These are phyloP conservation scores for Lipomyces japonicus DNA, from an alignment of 805 yeast genomes.

Conservation along the genomic window DNA sequence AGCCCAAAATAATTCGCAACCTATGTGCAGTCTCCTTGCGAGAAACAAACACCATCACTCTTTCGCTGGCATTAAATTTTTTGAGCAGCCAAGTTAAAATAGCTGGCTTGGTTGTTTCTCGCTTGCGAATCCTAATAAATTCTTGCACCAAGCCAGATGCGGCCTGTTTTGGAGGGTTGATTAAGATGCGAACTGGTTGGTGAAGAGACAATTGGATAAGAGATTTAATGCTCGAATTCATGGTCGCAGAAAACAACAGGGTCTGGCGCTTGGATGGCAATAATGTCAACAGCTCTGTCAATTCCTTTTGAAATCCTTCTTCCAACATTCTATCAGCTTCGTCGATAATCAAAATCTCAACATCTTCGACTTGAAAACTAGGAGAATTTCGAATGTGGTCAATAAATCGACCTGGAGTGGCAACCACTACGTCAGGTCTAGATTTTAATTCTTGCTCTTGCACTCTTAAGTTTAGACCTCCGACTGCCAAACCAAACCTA, in stretches of 20 bases:
- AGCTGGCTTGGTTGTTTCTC: conserved; percentile 81
- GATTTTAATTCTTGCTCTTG: conserved; percentile 92
- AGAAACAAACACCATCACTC: conserved; percentile 87
- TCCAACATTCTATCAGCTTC: conserved; percentile 99
- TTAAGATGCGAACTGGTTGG: conserved; percentile 91
- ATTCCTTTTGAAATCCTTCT: conserved; percentile 95
- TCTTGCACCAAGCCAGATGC: conserved; percentile 89
- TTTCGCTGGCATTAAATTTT: conserved; percentile 61
- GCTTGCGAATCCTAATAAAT: conserved; percentile 82
- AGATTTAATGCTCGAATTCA: conserved; percentile 89
- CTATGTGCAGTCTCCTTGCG: conserved; percentile 89
- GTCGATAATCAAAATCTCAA: conserved; percentile 89
- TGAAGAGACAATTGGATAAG: conserved; percentile 82
- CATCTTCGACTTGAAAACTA: conserved; percentile 81
- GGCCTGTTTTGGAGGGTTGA: conserved; percentile 93
- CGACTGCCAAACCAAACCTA: conserved; percentile 93
- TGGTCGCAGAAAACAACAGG: conserved; percentile 91
- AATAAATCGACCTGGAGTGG: conserved; percentile 98
- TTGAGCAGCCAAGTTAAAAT: conserved; percentile 68
- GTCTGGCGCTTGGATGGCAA: conserved; percentile 93
- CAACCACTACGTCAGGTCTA: conserved; percentile 94
- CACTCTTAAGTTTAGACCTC: conserved; percentile 91
- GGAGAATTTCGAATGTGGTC: conserved; percentile 96
- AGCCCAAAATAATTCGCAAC: conserved; percentile 77
- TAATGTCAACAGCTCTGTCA: conserved; percentile 81